Conservation (phyloP, 2,329 filamentous ascomycete species). For the Botryosphaeria agaves region DNA sequence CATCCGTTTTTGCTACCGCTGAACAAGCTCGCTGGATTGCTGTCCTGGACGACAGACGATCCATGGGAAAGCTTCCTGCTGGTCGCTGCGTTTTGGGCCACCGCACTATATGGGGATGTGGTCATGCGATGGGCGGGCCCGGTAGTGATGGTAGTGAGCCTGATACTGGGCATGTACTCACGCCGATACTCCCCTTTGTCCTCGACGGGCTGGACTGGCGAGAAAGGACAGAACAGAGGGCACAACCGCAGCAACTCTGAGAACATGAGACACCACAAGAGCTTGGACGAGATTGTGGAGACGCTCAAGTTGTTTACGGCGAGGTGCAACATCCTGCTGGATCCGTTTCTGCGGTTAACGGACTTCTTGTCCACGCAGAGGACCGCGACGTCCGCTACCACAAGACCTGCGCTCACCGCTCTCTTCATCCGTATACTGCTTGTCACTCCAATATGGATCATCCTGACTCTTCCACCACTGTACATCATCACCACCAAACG, state of each 20-base stretch:
- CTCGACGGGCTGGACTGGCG: constrained; percentile 59
- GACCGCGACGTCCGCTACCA: constrained; percentile 81
- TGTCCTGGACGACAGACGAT: constrained; percentile 90
- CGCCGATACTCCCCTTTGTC: constrained; percentile 79
- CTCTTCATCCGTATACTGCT: constrained; percentile 80
- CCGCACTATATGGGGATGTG: constrained; percentile 70
- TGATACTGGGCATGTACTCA: constrained; percentile 88
- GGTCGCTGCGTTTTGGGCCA: constrained; percentile 69
- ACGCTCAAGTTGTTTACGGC: constrained; percentile 80
- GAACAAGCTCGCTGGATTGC: constrained; percentile 65
- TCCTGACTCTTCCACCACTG: constrained; percentile 65
- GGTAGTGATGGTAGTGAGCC: constrained; percentile 55
- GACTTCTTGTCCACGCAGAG: constrained; percentile 86
- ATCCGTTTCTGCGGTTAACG: constrained; percentile 74
- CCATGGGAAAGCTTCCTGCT: constrained; percentile 95
- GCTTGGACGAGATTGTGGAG: constrained; percentile 91
- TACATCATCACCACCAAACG: constrained; percentile 75
- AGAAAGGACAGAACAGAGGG: constrained; percentile 37
- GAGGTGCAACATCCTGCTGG: constrained; percentile 79
- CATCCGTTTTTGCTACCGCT: constrained; percentile 85
- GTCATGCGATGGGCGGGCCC: constrained; percentile 72
- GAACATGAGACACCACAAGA: constrained; percentile 72
- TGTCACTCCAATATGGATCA: constrained; percentile 75
- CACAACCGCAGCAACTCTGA: constrained; percentile 38
- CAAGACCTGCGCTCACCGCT: constrained; percentile 71